Evolutionary conservation across 2,329 filamentous ascomycete genomes (phyloP).

Genomic region (Epichloe hybrida): DNA sequence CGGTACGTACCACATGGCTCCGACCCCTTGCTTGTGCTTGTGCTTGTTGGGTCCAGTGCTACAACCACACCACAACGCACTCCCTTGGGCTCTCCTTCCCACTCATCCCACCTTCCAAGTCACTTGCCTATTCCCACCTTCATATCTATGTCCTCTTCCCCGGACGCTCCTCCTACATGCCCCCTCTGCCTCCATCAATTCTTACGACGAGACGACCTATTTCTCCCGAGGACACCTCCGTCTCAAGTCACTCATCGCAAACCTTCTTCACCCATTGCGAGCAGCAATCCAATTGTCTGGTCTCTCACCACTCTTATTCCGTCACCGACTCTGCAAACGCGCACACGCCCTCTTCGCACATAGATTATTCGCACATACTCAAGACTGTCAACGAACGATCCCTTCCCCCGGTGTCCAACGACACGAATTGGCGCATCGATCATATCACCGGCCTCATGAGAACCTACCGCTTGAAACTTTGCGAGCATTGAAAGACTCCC

Average conservation of each 20-base stretch:
- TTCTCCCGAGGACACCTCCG: not conserved
- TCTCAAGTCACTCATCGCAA: not conserved
- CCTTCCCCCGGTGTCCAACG: too few species aligned
- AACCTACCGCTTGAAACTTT: too few species aligned
- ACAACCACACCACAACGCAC: constrained; percentile 2
- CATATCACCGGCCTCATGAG: too few species aligned
- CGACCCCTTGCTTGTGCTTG: constrained; percentile 2
- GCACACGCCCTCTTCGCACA: too few species aligned
- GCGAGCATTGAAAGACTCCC: too few species aligned
- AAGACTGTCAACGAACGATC: too few species aligned
- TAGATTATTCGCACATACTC: too few species aligned
- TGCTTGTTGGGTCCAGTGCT: constrained; percentile 1
- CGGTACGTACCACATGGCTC: constrained; percentile 5
- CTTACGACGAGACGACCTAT: constrained; percentile 1
- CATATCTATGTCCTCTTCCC: constrained; percentile 9
- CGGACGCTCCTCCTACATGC: constrained; percentile 1
- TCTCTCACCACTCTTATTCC: not conserved
- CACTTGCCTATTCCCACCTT: constrained; percentile 3
- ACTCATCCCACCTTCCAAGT: constrained; percentile 7
- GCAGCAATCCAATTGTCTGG: not conserved
- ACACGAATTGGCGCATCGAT: too few species aligned
- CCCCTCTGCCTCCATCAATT: not conserved
- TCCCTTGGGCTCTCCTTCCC: constrained; percentile 7
- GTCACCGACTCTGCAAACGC: too few species aligned
- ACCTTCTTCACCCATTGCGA: not conserved